Evolutionary conservation across 352 stramenopile genomes (phyloP), one percentile per base, ranked within the genome.

Genomic region (Peronospora tabacina): DNA sequence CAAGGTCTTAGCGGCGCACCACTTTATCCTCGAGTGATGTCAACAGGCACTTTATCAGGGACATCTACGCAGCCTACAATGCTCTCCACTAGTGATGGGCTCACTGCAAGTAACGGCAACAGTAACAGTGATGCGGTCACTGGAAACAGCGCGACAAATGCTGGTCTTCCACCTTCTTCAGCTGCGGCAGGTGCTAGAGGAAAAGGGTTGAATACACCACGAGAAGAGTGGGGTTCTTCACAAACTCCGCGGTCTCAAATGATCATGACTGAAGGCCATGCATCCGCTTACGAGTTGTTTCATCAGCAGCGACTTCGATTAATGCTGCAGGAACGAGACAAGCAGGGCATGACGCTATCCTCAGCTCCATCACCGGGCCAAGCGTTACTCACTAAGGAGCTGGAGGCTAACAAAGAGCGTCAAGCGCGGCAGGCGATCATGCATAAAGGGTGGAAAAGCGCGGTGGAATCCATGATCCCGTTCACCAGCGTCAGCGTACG

Each of bases 401-500:
- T 94, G 19, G 80, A 88, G 45, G 82, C 80, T 7, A 94, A 94
- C 63, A 94, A 90, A 40, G 82, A 94, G 49, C 76, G 81, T 7
- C 81, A 92, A 65, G 87, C 87, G 17, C 75, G 80, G 17, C 82
- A 93, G 63, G 80, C 82, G 24, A 90, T 94, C 49, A 89, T 94
- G 78, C 80, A 94, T 17, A 87, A 90, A 59, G 82, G 82, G 7
- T 94, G 82, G 82, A 94, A 88, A 58, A 86, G 77, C 44, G 82
- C 82, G 6, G 80, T 89, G 26, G 78, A 90, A 24, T 81, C 79
- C 15, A 91, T 89, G 75, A 81, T 88, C 49, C 68, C 66, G 12
- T 72, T 84, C 50, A 86, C 75, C 48, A 82, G 66, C 28, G 77
- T 88, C 41, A 66, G 52, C 46, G 58, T 66, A 66, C 46, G 58